A percentile compares a stretch with the other conserved stretches of the same genome.
These are phyloP conservation scores for Scheffersomyces illinoinensis DNA, from an alignment of 1,139 yeast genomes.

Conservation along the genomic window DNA sequence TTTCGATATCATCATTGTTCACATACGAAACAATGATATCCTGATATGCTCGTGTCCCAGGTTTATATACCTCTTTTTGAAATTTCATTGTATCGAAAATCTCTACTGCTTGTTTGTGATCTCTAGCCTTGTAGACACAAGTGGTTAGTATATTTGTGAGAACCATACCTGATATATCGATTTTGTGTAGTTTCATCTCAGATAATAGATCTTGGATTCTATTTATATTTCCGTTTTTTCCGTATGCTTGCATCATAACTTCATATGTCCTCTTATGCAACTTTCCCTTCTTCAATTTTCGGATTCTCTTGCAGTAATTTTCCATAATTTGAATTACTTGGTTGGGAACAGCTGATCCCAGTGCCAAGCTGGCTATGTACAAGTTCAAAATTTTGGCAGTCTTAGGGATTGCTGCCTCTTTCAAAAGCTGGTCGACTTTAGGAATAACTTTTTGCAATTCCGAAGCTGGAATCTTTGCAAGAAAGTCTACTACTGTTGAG, in stretches of 20 bases:
- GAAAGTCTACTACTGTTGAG: slow-evolving; percentile 39
- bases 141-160: slow-evolving; percentile 69
- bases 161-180: slow-evolving; percentile 57
- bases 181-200: slow-evolving; percentile 49
- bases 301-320: slow-evolving; percentile 17
- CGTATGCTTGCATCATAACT: slow-evolving; percentile 41
- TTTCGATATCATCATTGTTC: slow-evolving; percentile 62
- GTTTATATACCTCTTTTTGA: slow-evolving; percentile 61
- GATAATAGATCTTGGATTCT: slow-evolving; percentile 38
- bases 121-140: slow-evolving; percentile 54
- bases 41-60: slow-evolving; percentile 67
- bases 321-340: slow-evolving; percentile 27
- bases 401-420: slow-evolving; percentile 35
- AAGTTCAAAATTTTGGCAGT: slow-evolving; percentile 41
- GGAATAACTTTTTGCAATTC: slow-evolving; percentile 38
- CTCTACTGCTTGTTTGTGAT: slow-evolving; percentile 64
- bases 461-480: slow-evolving; percentile 45
- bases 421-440: slow-evolving; percentile 26
- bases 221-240: slow-evolving; percentile 31
- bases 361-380: slow-evolving; percentile 44
- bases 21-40: slow-evolving; percentile 69
- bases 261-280: slow-evolving; percentile 32
- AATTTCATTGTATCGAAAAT: slow-evolving; percentile 87
- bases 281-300: slow-evolving; percentile 14
- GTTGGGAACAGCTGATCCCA: slow-evolving; percentile 23